Conservation (phyloP, 177 flowering plant genomes). For the Vitis hybrid region DNA sequence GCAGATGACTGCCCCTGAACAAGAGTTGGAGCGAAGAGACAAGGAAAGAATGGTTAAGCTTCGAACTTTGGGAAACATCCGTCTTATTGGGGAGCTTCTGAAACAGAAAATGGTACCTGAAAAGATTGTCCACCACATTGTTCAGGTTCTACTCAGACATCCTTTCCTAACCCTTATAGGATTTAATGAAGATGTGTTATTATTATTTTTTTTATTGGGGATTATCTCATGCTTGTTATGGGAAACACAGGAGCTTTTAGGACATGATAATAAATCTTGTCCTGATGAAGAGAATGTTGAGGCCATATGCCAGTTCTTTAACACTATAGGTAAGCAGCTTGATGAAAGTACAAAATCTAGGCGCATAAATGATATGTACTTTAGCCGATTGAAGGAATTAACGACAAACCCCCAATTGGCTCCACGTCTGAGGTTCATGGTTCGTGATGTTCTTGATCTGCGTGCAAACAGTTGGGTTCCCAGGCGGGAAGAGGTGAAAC, state of each 20-base stretch:
- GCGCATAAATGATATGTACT: constrained; percentile 72
- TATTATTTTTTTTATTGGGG: not conserved
- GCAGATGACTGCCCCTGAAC: constrained; percentile 88
- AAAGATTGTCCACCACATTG: constrained; percentile 94
- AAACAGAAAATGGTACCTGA: constrained; percentile 99
- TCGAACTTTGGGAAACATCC: constrained; percentile 93
- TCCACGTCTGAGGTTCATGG: constrained; percentile 76
- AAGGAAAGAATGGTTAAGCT: constrained; percentile 83
- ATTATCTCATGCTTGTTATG: not conserved
- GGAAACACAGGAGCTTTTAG: constrained; percentile 76
- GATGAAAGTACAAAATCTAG: constrained; percentile 73
- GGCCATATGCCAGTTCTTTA: constrained; percentile 91
- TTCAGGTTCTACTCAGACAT: constrained; percentile 48
- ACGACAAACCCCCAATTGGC: constrained; percentile 60
- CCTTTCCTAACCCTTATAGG: too few species aligned
- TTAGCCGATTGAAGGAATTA: constrained; percentile 68
- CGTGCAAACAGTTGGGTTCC: constrained; percentile 91
- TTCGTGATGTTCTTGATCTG: constrained; percentile 78
- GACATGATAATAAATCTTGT: constrained; percentile 58
- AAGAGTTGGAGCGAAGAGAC: constrained; percentile 80
- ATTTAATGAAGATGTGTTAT: not conserved
- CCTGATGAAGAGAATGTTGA: constrained; percentile 98
- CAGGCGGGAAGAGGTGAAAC: constrained; percentile 84
- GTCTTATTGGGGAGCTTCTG: constrained; percentile 92
- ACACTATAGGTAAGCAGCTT: constrained; percentile 91